phyloP scores from a whole-genome alignment of 1,139 yeast genomes.

The Candida glucosophila region DNA sequence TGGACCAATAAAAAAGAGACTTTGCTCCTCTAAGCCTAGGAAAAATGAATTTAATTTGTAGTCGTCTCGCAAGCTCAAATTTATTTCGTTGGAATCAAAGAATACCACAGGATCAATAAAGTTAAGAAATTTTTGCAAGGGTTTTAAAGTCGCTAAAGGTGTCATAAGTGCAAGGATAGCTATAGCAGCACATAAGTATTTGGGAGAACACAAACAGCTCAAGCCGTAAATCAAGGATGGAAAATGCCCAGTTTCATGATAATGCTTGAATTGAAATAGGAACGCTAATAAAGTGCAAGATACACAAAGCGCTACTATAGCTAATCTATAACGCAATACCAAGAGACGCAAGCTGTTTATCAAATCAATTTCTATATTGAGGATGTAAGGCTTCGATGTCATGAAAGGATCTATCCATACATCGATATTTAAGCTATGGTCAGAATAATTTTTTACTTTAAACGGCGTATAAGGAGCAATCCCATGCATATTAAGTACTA shows the following conservation, averaged over 20 bases:
- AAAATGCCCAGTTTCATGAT: conserved; percentile 22
- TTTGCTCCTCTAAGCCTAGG: conserved; percentile 57
- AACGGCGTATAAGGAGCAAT: conserved; percentile 73
- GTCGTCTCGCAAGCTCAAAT: conserved; percentile 14
- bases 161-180: conserved; percentile 23
- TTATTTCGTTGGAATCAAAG: conserved; percentile 27
- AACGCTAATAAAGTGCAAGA: conserved; percentile 37
- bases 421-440: conserved; percentile 30
- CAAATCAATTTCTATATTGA: conserved; percentile 32
- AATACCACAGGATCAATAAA: conserved; percentile 52
- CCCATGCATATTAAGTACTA: conserved; percentile 49
- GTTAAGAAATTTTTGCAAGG: conserved; percentile 17
- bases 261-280: conserved; percentile 36
- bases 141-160: conserved; percentile 19
- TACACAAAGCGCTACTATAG: conserved; percentile 50
- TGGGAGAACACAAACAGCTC: conserved; percentile 16
- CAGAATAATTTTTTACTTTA: conserved; percentile 11
- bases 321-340: conserved; percentile 55
- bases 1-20: conserved; percentile 52
- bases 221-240: conserved; percentile 46
- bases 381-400: conserved; percentile 18
- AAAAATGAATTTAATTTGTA: conserved; percentile 36
- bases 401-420: conserved; percentile 29
- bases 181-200: conserved; percentile 11
- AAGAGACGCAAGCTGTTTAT: conserved; percentile 41